Evolutionary conservation across 257 asterid species (phyloP).

Genomic region (Haberlea rhodopensis): DNA sequence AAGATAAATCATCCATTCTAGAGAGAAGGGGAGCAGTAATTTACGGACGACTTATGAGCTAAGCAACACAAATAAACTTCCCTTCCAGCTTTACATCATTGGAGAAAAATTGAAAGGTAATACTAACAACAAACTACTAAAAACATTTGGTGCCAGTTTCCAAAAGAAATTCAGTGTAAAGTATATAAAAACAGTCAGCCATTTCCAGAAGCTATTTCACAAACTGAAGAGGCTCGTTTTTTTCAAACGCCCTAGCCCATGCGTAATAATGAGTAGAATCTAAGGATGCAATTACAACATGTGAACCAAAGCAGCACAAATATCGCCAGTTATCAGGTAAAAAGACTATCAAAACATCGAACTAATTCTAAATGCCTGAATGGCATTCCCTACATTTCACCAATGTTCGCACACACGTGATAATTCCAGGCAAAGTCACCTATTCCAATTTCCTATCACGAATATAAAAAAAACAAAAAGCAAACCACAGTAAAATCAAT

Average conservation of each 20-base stretch:
- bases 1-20: not conserved
- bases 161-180: slow-evolving; percentile 13
- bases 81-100: not conserved
- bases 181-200: not conserved
- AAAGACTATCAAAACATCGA: slow-evolving; percentile 10
- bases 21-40: not conserved
- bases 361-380: not conserved
- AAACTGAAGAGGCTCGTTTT: not conserved
- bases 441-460: slow-evolving; percentile 12
- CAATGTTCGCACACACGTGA: not conserved
- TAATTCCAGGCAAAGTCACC: slow-evolving; percentile 11
- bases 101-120: not conserved
- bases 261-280: not conserved
- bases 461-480: not conserved
- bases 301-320: slow-evolving; percentile 3
- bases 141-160: slow-evolving; percentile 18
- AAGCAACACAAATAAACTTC: not conserved
- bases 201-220: not conserved
- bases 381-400: slow-evolving; percentile 13
- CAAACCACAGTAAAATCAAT: slow-evolving; percentile 7
- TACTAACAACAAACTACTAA: not conserved
- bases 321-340: not conserved
- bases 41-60: not conserved
- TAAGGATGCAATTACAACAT: slow-evolving; percentile 10
- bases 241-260: not conserved